phyloP scores from a whole-genome alignment of 176 grass and related monocot species.

The Thinopyrum elongatum region DNA sequence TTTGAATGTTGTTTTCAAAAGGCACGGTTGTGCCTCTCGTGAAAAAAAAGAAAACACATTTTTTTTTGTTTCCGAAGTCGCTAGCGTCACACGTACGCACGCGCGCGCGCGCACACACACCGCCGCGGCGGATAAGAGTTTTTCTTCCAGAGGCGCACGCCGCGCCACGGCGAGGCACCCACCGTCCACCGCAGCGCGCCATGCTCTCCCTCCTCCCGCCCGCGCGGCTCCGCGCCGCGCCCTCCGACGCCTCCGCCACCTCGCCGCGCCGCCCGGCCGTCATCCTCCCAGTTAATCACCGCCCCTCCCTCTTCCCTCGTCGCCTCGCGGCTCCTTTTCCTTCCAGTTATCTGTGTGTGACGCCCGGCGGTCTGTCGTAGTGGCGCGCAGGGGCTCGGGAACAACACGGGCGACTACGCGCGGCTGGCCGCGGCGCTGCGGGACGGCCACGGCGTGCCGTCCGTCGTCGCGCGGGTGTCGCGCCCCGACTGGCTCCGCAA shows the following conservation, averaged over 20 bases:
- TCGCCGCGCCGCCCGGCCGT: slow-evolving; percentile 46
- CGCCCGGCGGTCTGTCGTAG: slow-evolving; percentile 35
- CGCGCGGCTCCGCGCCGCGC: neutral
- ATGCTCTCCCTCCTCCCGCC: slow-evolving; percentile 56
- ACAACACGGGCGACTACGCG: slow-evolving; percentile 86
- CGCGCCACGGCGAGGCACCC: slow-evolving; percentile 42
- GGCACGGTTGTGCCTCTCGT: too few relatives aligned
- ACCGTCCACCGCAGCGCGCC: neutral
- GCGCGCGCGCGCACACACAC: neutral
- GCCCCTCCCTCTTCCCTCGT: neutral
- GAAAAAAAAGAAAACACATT: too few relatives aligned
- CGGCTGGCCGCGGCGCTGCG: slow-evolving; percentile 49
- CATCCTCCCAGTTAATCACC: slow-evolving; percentile 66
- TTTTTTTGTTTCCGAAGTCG: too few relatives aligned
- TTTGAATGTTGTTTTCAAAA: too few relatives aligned
- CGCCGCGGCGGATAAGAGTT: slow-evolving; percentile 15
- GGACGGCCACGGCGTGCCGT: slow-evolving; percentile 62
- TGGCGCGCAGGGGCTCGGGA: slow-evolving; percentile 79
- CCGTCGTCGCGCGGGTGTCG: slow-evolving; percentile 71
- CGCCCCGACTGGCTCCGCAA: slow-evolving; percentile 88
- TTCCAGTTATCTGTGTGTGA: neutral
- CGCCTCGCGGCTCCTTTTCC: neutral
- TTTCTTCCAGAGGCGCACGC: slow-evolving; percentile 35
- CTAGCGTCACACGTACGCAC: too few relatives aligned
- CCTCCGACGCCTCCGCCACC: neutral